These are phyloP conservation scores for Mortierella sp. DNA, from an alignment of 371 early-diverging fungal genomes.

Conservation along the genomic window DNA sequence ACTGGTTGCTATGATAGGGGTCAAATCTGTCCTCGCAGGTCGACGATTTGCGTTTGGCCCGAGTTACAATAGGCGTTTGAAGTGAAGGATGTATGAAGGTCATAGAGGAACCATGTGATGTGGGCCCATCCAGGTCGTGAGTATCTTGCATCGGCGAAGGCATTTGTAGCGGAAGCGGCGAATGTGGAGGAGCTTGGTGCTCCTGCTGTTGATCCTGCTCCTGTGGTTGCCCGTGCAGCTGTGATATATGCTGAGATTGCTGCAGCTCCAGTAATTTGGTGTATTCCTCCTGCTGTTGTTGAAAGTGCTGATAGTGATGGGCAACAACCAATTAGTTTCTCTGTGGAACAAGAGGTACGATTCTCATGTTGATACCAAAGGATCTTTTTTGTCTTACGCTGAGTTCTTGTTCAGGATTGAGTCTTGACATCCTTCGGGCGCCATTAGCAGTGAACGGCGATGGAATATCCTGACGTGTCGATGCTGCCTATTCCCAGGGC, in stretches of 20 bases:
- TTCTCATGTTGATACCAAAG: too few relatives aligned
- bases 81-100: conserved; percentile 33
- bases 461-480: conserved; percentile 9
- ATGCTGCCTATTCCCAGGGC: conserved; percentile 8
- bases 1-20: conserved; percentile 43
- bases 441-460: not conserved
- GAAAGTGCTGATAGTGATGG: conserved; percentile 15
- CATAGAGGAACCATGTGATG: conserved; percentile 4
- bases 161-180: conserved; percentile 27
- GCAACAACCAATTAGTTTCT: not conserved
- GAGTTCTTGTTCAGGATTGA: conserved; percentile 48
- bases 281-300: conserved; percentile 42
- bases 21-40: conserved; percentile 53
- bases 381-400: conserved; percentile 11
- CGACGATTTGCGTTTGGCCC: conserved; percentile 45
- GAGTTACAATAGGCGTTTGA: conserved; percentile 23
- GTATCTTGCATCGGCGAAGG: conserved; percentile 18
- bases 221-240: conserved; percentile 14
- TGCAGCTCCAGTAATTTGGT: conserved; percentile 34
- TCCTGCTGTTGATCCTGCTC: conserved; percentile 19
- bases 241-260: conserved; percentile 26
- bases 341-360: not conserved
- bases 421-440: conserved; percentile 15
- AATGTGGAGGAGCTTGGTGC: conserved; percentile 15
- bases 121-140: conserved; percentile 2